Base-by-base conservation (phyloP, 148 eudicot genomes). In the Vaccinium vitisidaea region DNA sequence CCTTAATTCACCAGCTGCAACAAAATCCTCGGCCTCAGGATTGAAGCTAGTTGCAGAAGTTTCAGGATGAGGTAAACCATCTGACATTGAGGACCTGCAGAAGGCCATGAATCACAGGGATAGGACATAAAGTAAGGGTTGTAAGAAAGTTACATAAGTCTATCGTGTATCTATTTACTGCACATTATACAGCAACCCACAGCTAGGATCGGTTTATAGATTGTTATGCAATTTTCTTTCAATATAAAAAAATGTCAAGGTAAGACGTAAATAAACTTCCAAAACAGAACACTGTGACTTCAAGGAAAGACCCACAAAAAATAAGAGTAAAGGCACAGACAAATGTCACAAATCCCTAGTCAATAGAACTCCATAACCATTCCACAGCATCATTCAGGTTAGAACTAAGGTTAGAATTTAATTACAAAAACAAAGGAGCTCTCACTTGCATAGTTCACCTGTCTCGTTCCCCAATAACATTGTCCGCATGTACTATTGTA, bases 391-490 rank as follows among this genome's bases (percentile, higher is more conserved):
- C 82, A 49, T 55, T 21, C 39, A 11, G 18, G 49, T 82, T 52
- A 70, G 61, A 43, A 73, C 49, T 53, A 69, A 69, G 74, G 74
- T 5, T 23, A 69, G 74, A 69, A 27, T 39, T 83, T 49, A 73
- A 83, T 54, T 19, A 75, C 27, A 32, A 80, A 80, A 71, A 32
- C 74, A 80, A 86, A 54, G 54, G 86, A 83, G 58, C 39, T 93
- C 93, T 86, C 90, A 89, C 92, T 88, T 89, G 91, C 88, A 88
- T 71, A 83, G 83, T 89, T 92, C 92, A 94, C 98, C 98, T 94
- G 88, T 88, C 90, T 86, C 69, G 87, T 90, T 84, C 85, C 80
- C 77, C 39, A 15, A 55, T 43, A 48, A 52, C 70, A 77, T 55
- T 86, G 48, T 83, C 88, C 80, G 30, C 59, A 48, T 75, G 71